Evolutionary conservation across 257 asterid genomes (phyloP).

Genomic region (Solanum virginianum): DNA sequence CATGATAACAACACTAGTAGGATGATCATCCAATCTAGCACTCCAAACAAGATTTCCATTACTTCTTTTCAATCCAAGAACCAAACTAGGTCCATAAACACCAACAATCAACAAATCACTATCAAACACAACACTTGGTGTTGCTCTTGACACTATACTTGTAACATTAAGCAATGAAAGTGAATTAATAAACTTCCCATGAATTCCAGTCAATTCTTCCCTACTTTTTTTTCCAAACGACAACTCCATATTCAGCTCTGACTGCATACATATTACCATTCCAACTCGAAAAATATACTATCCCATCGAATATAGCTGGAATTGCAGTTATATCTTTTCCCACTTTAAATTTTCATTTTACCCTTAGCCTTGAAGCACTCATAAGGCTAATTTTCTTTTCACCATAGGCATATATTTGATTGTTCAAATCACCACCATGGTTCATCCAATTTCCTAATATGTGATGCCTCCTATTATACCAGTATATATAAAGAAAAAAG

Average conservation of each 20-base stretch:
- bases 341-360: slow-evolving; percentile 34
- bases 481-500: not conserved
- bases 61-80: slow-evolving; percentile 22
- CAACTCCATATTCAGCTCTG: slow-evolving; percentile 23
- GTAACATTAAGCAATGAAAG: slow-evolving; percentile 1
- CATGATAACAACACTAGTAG: slow-evolving; percentile 37
- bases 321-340: slow-evolving; percentile 28
- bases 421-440: slow-evolving; percentile 47
- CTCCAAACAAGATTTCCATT: slow-evolving; percentile 39
- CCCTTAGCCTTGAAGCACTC: slow-evolving; percentile 16
- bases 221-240: slow-evolving; percentile 30
- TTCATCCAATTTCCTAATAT: slow-evolving; percentile 20
- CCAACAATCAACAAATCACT: slow-evolving; percentile 28
- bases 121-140: slow-evolving; percentile 27
- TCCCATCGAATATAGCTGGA: slow-evolving; percentile 23
- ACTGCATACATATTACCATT: slow-evolving; percentile 37
- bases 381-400: slow-evolving; percentile 29
- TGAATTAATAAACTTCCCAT: not conserved
- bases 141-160: slow-evolving; percentile 16
- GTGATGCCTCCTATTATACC: not conserved
- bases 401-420: slow-evolving; percentile 16
- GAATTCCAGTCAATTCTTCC: slow-evolving; percentile 22
- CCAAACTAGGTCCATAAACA: slow-evolving; percentile 37
- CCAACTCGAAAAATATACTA: slow-evolving; percentile 44
- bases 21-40: slow-evolving; percentile 30